Evolutionary conservation across 306 rosid genomes (phyloP), one percentile per base, ranked within the genome.

Genomic region (Vicia faba): DNA sequence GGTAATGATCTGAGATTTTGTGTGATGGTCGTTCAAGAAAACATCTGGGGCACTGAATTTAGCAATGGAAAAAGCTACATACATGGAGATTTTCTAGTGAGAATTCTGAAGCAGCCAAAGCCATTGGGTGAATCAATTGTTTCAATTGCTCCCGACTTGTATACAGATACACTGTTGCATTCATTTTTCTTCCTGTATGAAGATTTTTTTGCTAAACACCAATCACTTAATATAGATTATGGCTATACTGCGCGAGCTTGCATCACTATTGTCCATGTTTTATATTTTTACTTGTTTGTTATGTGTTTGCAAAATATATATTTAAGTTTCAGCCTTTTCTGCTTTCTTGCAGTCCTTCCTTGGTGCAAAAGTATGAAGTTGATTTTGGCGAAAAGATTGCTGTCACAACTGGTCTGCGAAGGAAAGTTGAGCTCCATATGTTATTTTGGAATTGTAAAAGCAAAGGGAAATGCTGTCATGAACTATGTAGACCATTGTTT

Each of bases 301-400:
- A 43, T 82, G 44, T 60, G 20, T 58, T 25, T 40, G 44, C 64
- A 16, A 12, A 15, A 11, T 70, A 54, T 19, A 15, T 53, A 51
- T 69, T 61, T 64, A 18, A 72, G 36, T 41, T 16, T 49, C 5
- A 5, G 40, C n/a, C 62, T 40, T 55, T 9, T 10, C 16, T 12
- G 8, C 23, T 79, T 57, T 46, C 51, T 80, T 81, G 81, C 95
- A 92, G 96, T 79, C 96, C 68, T 83, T 89, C 87, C 80, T 81
- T 73, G 87, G 88, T 57, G 50, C 85, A 25, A 78, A 75, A 76
- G 78, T 84, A 64, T 83, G 89, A 82, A 43, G 68, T 44, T 69
- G 59, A 71, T 70, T 65, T 74, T 71, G 81, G 75, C 23, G 65
- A 69, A 64, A 71, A 57, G 59, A 80, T 73, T 53, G 81, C 73